phyloP scores from a whole-genome alignment of 1,284 basidiomycete genomes.

The Apiotrichum akiyoshidainum region DNA sequence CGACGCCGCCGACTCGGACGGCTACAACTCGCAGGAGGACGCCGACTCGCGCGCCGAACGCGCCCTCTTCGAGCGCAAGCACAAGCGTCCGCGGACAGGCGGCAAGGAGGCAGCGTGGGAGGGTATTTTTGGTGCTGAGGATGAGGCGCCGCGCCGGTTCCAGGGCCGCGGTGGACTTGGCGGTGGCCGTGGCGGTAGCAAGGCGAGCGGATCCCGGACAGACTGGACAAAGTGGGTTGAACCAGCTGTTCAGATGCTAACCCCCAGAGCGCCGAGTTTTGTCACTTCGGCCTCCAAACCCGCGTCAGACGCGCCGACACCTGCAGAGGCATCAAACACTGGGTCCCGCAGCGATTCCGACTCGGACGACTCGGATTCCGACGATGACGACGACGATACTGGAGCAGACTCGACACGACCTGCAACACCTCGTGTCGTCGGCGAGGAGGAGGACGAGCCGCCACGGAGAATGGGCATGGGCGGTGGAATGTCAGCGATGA shows the following conservation, averaged over 20 bases:
- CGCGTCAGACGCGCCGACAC: not conserved
- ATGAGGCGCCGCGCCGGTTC: slow-evolving; percentile 27
- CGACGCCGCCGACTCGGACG: slow-evolving; percentile 51
- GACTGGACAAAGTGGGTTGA: slow-evolving; percentile 59
- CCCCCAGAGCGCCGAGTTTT: slow-evolving; percentile 64
- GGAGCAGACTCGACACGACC: not conserved
- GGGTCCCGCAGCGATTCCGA: not conserved
- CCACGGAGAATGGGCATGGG: slow-evolving; percentile 1
- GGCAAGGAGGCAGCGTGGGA: slow-evolving; percentile 75
- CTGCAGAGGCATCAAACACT: slow-evolving; percentile 26
- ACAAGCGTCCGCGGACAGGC: slow-evolving; percentile 61
- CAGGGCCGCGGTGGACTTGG: slow-evolving; percentile 26
- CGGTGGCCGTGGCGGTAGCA: slow-evolving; percentile 35
- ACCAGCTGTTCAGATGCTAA: not conserved
- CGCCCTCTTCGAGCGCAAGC: slow-evolving; percentile 73
- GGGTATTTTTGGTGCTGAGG: slow-evolving; percentile 69
- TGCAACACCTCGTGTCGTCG: slow-evolving; percentile 29
- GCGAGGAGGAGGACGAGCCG: slow-evolving; percentile 24
- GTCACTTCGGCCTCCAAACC: slow-evolving; percentile 12
- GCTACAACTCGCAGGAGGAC: slow-evolving; percentile 57
- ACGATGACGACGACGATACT: slow-evolving; percentile 1
- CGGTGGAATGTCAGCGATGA: not conserved
- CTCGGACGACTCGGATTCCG: slow-evolving; percentile 5
- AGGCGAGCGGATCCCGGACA: slow-evolving; percentile 59
- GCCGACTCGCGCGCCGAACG: slow-evolving; percentile 72